A percentile compares a stretch with the other conserved stretches of the same genome.
These are phyloP conservation scores for Pholiota adiposa DNA, from an alignment of 1,284 basidiomycete genomes.

Conservation along the genomic window DNA sequence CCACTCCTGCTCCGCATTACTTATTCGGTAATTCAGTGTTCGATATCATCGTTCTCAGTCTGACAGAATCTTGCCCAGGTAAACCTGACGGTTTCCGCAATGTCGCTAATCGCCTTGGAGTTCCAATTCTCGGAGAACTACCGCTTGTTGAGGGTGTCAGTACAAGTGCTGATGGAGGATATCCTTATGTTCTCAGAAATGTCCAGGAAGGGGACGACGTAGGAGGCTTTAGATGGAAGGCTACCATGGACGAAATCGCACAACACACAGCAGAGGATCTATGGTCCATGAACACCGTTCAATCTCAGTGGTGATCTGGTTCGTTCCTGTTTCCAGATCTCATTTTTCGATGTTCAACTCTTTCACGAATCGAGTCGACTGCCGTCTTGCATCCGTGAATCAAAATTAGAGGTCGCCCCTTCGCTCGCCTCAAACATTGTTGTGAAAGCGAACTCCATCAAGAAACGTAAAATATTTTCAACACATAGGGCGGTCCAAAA, in stretches of 20 bases:
- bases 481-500: too few species aligned
- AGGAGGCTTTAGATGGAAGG: slow-evolving; percentile 50
- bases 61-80: slow-evolving; percentile 20
- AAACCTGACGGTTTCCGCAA: slow-evolving; percentile 63
- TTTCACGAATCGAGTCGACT: too few species aligned
- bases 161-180: slow-evolving; percentile 74
- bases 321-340: background rate
- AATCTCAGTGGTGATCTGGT: background rate
- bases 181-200: slow-evolving; percentile 53
- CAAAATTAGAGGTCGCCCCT: too few species aligned
- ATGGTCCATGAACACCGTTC: slow-evolving; percentile 3
- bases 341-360: background rate
- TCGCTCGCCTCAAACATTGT: too few species aligned
- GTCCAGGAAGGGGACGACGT: slow-evolving; percentile 32
- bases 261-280: slow-evolving; percentile 31
- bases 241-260: slow-evolving; percentile 50
- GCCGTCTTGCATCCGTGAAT: too few species aligned
- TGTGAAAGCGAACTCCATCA: too few species aligned
- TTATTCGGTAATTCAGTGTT: slow-evolving; percentile 69
- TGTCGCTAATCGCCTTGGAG: slow-evolving; percentile 63
- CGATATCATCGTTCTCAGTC: background rate
- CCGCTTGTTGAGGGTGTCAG: slow-evolving; percentile 85
- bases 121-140: slow-evolving; percentile 82
- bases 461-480: too few species aligned
- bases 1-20: slow-evolving; percentile 71